phyloP scores from a whole-genome alignment of 371 early-diverging fungal genomes.

The Rhizopus arrhizus region DNA sequence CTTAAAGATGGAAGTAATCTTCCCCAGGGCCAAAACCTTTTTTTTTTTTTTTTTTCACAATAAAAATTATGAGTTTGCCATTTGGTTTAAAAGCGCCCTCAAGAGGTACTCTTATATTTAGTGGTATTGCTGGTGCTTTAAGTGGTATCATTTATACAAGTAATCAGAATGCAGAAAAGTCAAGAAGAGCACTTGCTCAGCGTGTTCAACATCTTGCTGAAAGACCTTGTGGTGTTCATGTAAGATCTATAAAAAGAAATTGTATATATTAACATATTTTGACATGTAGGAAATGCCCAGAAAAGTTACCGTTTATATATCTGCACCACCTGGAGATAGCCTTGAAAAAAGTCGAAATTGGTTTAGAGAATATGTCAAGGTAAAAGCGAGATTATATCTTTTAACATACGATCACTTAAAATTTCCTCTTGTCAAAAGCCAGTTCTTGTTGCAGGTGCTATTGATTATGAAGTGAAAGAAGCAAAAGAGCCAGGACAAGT shows the following conservation, averaged over 20 bases:
- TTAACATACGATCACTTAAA: too few relatives aligned
- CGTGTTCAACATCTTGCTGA: slow-evolving; percentile 61
- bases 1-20: too few relatives aligned
- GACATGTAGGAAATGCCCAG: slow-evolving; percentile 61
- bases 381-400: slow-evolving; percentile 22
- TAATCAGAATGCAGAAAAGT: slow-evolving; percentile 52
- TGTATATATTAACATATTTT: background rate
- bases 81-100: slow-evolving; percentile 54
- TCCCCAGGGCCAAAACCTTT: background rate
- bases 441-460: slow-evolving; percentile 67
- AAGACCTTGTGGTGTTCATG: slow-evolving; percentile 61
- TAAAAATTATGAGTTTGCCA: slow-evolving; percentile 25
- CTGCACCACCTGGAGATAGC: slow-evolving; percentile 69
- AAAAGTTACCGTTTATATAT: slow-evolving; percentile 65
- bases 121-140: slow-evolving; percentile 48
- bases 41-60: background rate
- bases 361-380: slow-evolving; percentile 71
- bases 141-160: slow-evolving; percentile 58
- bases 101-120: slow-evolving; percentile 63
- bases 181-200: slow-evolving; percentile 49
- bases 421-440: slow-evolving; percentile 43
- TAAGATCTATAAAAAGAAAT: slow-evolving; percentile 21
- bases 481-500: slow-evolving; percentile 56
- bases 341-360: slow-evolving; percentile 68
- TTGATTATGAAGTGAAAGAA: slow-evolving; percentile 72